Evolutionary conservation across 2,329 filamentous ascomycete species (phyloP).

Genomic region (Sphaerulina vaccinii): DNA sequence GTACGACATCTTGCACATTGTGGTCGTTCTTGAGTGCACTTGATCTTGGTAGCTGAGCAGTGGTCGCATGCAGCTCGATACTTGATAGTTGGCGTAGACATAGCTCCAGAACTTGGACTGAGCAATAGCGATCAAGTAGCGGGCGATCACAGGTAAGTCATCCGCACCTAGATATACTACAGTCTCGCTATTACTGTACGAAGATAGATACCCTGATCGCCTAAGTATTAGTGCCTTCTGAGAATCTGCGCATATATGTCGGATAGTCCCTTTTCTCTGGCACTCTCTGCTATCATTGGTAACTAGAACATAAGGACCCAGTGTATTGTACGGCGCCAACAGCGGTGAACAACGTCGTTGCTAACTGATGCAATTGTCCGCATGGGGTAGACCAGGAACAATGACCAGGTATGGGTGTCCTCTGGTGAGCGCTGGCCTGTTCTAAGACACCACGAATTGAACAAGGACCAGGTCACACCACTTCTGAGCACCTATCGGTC

Average conservation of each 20-base stretch:
- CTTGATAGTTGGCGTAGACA: conserved; percentile 20
- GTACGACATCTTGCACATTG: conserved; percentile 23
- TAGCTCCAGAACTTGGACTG: background rate
- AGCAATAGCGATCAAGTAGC: background rate
- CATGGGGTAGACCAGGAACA: background rate
- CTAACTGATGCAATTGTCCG: background rate
- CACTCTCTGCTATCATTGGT: background rate
- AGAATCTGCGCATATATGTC: background rate
- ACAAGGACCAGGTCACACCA: conserved; percentile 5
- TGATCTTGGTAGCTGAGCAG: conserved; percentile 27
- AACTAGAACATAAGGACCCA: background rate
- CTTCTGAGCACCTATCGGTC: conserved; percentile 1
- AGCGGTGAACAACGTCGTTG: background rate
- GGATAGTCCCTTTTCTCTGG: background rate
- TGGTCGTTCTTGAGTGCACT: conserved; percentile 28
- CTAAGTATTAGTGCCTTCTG: background rate
- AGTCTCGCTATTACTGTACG: background rate
- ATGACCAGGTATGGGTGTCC: background rate
- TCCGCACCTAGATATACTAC: background rate
- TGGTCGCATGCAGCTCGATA: conserved; percentile 27
- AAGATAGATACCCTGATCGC: background rate
- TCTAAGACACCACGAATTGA: background rate
- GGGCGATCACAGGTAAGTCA: background rate
- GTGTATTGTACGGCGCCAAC: background rate
- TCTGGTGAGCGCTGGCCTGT: background rate